Evolutionary conservation across 352 stramenopile species (phyloP).

Genomic region (Globisporangium rhizosaccharum): DNA sequence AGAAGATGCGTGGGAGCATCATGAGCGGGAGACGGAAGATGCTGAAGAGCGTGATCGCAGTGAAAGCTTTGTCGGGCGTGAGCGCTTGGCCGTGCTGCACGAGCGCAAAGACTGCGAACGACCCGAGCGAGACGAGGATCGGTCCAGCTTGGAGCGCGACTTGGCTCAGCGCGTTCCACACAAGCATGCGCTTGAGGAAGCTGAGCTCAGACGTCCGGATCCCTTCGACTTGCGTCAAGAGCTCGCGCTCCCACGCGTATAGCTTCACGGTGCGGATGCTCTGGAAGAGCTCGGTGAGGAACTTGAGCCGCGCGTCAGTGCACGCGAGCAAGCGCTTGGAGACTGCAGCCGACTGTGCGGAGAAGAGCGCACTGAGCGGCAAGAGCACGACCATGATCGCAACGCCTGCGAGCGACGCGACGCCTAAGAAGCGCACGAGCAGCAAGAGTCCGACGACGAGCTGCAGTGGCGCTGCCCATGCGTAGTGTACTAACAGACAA

Average conservation of each 20-base stretch:
- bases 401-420: conserved; percentile 48
- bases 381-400: conserved; percentile 52
- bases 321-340: conserved; percentile 38
- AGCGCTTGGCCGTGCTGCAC: conserved; percentile 39
- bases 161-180: conserved; percentile 49
- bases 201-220: conserved; percentile 45
- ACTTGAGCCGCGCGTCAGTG: conserved; percentile 50
- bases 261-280: conserved; percentile 74
- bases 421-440: conserved; percentile 43
- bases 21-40: conserved; percentile 95
- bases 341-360: conserved; percentile 29
- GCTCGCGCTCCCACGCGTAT: conserved; percentile 65
- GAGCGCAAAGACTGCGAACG: conserved; percentile 60
- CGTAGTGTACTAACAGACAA: conserved; percentile 38
- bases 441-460: conserved; percentile 48
- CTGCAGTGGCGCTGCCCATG: conserved; percentile 56
- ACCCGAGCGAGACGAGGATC: conserved; percentile 52
- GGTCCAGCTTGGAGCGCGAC: conserved; percentile 42
- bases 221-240: conserved; percentile 40
- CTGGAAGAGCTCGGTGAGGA: conserved; percentile 52
- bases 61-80: conserved; percentile 90
- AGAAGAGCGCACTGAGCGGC: conserved; percentile 32
- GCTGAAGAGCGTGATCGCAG: conserved; percentile 94
- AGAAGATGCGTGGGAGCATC: conserved; percentile 83
- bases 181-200: conserved; percentile 38